A percentile compares a stretch with the other conserved stretches of the same genome.
Conservation (phyloP, 106 monocot species). For the Apostasia shenzhenica region DNA sequence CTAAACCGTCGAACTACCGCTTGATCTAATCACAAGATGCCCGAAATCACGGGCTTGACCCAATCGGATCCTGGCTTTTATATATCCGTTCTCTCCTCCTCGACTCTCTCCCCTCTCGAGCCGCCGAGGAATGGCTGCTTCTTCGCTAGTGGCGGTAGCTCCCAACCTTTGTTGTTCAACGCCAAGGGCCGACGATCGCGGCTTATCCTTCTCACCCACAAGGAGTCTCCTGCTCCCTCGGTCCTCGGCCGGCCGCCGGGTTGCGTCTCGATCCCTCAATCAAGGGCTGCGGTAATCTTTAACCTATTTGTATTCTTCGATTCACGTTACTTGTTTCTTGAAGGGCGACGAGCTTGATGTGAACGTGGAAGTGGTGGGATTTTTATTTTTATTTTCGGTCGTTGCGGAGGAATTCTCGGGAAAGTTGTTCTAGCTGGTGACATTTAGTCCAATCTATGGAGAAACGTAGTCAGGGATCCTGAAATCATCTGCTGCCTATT, state of each 20-base stretch:
- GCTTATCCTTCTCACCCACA: neutral
- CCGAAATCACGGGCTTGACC: too few relatives aligned
- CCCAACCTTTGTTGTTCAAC: slow-evolving; percentile 5
- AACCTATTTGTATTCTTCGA: neutral
- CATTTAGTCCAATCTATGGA: too few relatives aligned
- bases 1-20: too few relatives aligned
- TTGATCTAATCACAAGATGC: too few relatives aligned
- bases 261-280: neutral
- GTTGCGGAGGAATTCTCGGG: too few relatives aligned
- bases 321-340: neutral
- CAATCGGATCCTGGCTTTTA: too few relatives aligned
- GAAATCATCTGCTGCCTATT: too few relatives aligned
- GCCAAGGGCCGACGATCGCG: neutral
- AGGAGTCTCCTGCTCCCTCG: neutral
- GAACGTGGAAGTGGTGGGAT: neutral
- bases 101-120: neutral
- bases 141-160: slow-evolving; percentile 13
- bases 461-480: too few relatives aligned
- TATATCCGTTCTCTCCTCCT: neutral
- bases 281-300: slow-evolving; percentile 12
- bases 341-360: neutral
- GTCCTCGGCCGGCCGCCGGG: neutral
- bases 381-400: neutral
- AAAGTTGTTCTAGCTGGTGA: too few relatives aligned
- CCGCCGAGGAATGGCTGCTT: slow-evolving; percentile 11